Conservation (phyloP, 2,329 filamentous ascomycete genomes). For the Pseudocercospora vitis region DNA sequence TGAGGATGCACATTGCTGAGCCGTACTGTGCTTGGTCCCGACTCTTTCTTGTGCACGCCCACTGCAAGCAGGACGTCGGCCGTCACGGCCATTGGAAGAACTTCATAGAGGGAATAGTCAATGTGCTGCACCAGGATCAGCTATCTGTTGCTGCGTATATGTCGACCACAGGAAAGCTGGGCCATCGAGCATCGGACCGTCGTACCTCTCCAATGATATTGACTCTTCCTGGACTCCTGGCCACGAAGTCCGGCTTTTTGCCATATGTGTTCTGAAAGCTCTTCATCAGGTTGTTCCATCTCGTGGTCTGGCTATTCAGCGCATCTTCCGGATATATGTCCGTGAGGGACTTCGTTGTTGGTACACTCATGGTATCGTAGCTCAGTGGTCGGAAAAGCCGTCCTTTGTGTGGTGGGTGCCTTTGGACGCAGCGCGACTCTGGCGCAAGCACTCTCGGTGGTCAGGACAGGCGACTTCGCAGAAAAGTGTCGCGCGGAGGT, state of each 20-base stretch:
- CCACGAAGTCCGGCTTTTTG: constrained; percentile 72
- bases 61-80: constrained; percentile 89
- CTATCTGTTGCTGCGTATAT: not conserved
- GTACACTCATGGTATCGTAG: constrained; percentile 53
- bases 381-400: not conserved
- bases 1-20: constrained; percentile 75
- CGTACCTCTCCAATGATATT: constrained; percentile 88
- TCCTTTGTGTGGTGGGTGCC: not conserved
- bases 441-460: not conserved
- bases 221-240: constrained; percentile 88
- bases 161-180: not conserved
- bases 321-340: constrained; percentile 82
- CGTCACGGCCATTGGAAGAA: constrained; percentile 91
- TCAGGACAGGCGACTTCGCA: not conserved
- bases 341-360: constrained; percentile 69
- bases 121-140: constrained; percentile 64
- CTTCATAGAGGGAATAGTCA: constrained; percentile 95
- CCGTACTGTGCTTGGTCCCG: constrained; percentile 63
- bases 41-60: constrained; percentile 53
- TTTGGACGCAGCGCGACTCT: not conserved
- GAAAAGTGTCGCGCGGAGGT: not conserved
- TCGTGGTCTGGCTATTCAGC: constrained; percentile 62
- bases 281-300: constrained; percentile 74
- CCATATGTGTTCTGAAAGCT: constrained; percentile 72
- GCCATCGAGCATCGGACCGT: not conserved